Evolutionary conservation across 2,329 filamentous ascomycete genomes (phyloP), one percentile per base, ranked within the genome.

Genomic region (Nemania sp.): DNA sequence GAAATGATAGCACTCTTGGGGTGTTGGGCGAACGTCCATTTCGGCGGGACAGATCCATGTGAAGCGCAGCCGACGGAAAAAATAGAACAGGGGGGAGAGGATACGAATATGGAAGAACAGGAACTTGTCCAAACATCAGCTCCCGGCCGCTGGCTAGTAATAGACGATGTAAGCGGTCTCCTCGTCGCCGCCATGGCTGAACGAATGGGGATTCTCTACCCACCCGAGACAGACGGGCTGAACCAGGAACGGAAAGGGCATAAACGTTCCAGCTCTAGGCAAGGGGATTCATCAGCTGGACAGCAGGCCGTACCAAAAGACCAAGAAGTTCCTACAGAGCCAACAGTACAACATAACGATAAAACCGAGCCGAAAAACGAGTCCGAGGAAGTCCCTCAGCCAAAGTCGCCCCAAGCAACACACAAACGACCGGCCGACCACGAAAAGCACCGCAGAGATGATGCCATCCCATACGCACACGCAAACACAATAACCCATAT

Each of bases 11-110:
- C 89, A 0, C 81, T 99, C 63, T 83, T 97, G 15, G 92, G 91
- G 6, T 96, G 93, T 77, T 98, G 94, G 93, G 92, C 90, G 0
- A 97, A 99, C 78, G 90, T 97, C 1, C 93, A 97, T 79, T 93
- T 90, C 72, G 86, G 85, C n/a, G 87, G 80, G 2, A 75, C 79
- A 18, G 79, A 81, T 26, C 73, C 73, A 7, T 73, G 73, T 24
- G 74, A 79, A 26, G 71, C 72, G 8, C 60, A 71, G 13, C 62
- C 58, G 3, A 57, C 60, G 27, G 73, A 72, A 18, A 75, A 73
- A 4, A 71, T 41, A 27, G 58, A 65, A 43, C 56, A 63, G 53
- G 27, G 15, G 22, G 72, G 66, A 22, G 74, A 73, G 22, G 62
- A 70, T 11, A 67, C 64, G 6, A 71, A 73, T n/a, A 74, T 76